phyloP scores from a whole-genome alignment of 176 grass and related monocot genomes.

The Aegilops bicornis region DNA sequence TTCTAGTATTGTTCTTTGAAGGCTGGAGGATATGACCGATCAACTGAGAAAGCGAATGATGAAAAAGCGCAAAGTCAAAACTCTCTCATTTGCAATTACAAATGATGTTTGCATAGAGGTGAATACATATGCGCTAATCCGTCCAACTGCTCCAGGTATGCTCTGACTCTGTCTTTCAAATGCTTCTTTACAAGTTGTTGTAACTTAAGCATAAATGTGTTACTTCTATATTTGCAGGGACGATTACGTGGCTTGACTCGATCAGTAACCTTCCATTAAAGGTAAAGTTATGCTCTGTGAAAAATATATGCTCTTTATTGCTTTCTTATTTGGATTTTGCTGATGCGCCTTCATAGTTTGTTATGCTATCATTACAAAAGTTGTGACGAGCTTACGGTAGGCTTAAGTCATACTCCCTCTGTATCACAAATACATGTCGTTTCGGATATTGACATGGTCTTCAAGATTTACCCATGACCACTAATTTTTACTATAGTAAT shows the following conservation, averaged over 20 bases:
- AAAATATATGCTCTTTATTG: neutral
- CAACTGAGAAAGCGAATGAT: conserved; percentile 91
- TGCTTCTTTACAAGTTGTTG: conserved; percentile 23
- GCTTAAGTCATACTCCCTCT: neutral
- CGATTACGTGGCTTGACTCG: conserved; percentile 87
- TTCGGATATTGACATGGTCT: neutral
- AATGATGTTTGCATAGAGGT: conserved; percentile 89
- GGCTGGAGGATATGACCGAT: conserved; percentile 81
- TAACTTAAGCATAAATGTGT: conserved; percentile 10
- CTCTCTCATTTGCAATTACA: conserved; percentile 78
- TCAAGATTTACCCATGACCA: neutral
- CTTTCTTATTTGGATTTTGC: conserved; percentile 4
- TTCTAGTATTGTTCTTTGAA: conserved; percentile 45
- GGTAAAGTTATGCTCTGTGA: conserved; percentile 38
- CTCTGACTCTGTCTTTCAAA: conserved; percentile 26
- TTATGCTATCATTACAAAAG: neutral
- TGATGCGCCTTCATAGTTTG: neutral
- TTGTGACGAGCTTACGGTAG: neutral
- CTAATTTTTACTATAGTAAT: neutral
- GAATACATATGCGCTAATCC: conserved; percentile 81
- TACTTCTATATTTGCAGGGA: conserved; percentile 55
- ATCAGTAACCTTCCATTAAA: conserved; percentile 94
- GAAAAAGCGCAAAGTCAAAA: conserved; percentile 89
- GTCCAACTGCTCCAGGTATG: conserved; percentile 76
- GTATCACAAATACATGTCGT: neutral